Evolutionary conservation across 2,329 filamentous ascomycete genomes (phyloP), one percentile per base, ranked within the genome.

Genomic region (Aspergillus neoniger): DNA sequence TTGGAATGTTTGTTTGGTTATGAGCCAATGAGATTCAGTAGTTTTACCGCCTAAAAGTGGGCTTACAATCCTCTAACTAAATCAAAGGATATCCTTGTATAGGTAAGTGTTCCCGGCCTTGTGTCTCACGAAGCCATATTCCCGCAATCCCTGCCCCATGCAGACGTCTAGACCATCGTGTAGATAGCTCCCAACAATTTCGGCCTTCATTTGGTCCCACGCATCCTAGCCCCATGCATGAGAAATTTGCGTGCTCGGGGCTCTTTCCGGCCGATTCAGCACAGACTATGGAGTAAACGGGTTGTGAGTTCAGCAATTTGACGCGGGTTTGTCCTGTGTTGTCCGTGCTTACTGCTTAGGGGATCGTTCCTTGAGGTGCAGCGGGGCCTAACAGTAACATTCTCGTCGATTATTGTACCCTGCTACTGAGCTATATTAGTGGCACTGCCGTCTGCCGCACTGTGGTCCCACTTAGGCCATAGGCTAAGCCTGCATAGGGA

Each of bases 391-490:
- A 43, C 25, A 55, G 53, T 21, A 39, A 39, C 21, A 28, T 15
- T 8, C 10, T 51, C 28, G 23, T 51, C 48, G 28, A 36, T 36
- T 10, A 51, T 51, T 9, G 28, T 36, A 36, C 17, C 48, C 32
- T 36, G 15, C 10, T 19, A 36, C 28, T 36, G 32, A 51, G 9
- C 17, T 51, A 15, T 51, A 51, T n/a, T 36, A 30, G 28, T 36
- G 23, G 48, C 25, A 51, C 41, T 56, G 54, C 53, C 53, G 41
- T 25, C 41, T 56, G 54, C 53, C 53, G 41, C 49, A 51, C 10
- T 38, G 15, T 38, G 0, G 49, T 21, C 49, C 10, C 28, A 30
- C 28, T 30, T 30, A 30, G 28, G 9, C 28, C 28, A 30, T 30
- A 51, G 7, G 25, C 30, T 38, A 36, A 23, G 23, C 25, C 25